A percentile compares a stretch with the other conserved stretches of the same genome.
These are phyloP conservation scores for Boletus pseudo-olivaceus DNA, from an alignment of 768 basidiomycete genomes.

Conservation along the genomic window DNA sequence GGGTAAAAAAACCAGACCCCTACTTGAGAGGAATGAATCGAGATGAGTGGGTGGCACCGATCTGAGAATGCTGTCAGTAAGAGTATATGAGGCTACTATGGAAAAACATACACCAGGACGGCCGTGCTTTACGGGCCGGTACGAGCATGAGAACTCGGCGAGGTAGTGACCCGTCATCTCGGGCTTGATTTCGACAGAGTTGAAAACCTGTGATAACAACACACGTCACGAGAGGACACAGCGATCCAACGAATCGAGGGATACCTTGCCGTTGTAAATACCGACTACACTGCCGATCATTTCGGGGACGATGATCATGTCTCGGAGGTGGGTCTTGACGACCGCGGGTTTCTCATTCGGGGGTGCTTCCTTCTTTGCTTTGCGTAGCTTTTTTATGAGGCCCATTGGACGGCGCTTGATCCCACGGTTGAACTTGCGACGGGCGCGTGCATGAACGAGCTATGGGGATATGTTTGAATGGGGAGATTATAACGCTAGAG, in stretches of 20 bases:
- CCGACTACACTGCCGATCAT: slow-evolving; percentile 99
- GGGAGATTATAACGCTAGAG: slow-evolving; percentile 9
- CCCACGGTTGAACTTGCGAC: slow-evolving; percentile 97
- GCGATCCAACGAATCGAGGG: slow-evolving; percentile 11
- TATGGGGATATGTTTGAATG: slow-evolving; percentile 27
- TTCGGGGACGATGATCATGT: slow-evolving; percentile 99
- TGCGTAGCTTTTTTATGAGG: slow-evolving; percentile 98
- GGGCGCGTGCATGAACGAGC: slow-evolving; percentile 98
- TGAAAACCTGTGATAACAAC: slow-evolving; percentile 61
- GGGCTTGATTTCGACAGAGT: slow-evolving; percentile 98
- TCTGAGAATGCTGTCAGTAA: slow-evolving; percentile 40
- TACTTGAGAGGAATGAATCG: slow-evolving; percentile 98
- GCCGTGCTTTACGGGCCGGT: slow-evolving; percentile 99
- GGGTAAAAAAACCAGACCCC: slow-evolving; percentile 26
- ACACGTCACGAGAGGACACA: not conserved
- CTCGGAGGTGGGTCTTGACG: slow-evolving; percentile 98
- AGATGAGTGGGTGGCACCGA: slow-evolving; percentile 89
- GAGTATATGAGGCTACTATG: not conserved
- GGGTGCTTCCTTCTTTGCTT: slow-evolving; percentile 99
- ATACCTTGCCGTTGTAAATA: slow-evolving; percentile 96
- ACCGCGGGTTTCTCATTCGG: slow-evolving; percentile 98
- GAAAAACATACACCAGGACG: slow-evolving; percentile 85
- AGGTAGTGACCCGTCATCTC: slow-evolving; percentile 99
- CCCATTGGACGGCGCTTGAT: slow-evolving; percentile 98
- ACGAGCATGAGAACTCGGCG: slow-evolving; percentile 94